These are phyloP conservation scores for Daphne laureola DNA, from an alignment of 441 rosid genomes.

Conservation along the genomic window DNA sequence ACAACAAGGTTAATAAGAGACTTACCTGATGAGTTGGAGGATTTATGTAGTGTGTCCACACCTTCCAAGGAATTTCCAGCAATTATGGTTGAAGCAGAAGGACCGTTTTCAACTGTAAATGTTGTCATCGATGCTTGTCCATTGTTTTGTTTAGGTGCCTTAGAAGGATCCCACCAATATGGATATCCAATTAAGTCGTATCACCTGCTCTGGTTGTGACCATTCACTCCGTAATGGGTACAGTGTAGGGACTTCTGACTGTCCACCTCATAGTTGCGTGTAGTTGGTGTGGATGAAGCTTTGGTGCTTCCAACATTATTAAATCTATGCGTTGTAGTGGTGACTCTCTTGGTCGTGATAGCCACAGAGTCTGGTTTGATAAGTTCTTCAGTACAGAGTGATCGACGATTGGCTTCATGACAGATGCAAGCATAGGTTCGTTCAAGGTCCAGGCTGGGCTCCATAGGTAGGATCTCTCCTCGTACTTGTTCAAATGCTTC, in stretches of 20 bases:
- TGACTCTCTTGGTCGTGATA: background rate
- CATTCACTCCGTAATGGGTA: background rate
- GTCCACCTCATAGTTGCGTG: background rate
- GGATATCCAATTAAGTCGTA: background rate
- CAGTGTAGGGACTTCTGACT: background rate
- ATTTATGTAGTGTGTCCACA: background rate
- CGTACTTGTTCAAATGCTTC: background rate
- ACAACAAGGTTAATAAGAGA: background rate
- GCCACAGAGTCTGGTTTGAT: background rate
- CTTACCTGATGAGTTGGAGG: background rate
- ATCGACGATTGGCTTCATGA: conserved; percentile 3
- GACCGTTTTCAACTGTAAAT: too few relatives aligned
- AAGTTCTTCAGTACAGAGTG: background rate
- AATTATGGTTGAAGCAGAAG: too few relatives aligned
- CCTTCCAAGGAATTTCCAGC: background rate
- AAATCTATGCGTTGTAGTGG: too few relatives aligned
- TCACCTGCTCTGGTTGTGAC: background rate
- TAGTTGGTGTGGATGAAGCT: background rate
- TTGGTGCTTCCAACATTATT: too few relatives aligned
- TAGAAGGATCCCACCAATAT: conserved; percentile 4
- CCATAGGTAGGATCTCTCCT: conserved; percentile 6
- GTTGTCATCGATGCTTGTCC: background rate
- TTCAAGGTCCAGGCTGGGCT: conserved; percentile 7
- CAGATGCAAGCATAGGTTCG: conserved; percentile 3
- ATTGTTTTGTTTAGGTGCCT: background rate